Conservation (phyloP, 257 asterid species). For the Petunia secreta region DNA sequence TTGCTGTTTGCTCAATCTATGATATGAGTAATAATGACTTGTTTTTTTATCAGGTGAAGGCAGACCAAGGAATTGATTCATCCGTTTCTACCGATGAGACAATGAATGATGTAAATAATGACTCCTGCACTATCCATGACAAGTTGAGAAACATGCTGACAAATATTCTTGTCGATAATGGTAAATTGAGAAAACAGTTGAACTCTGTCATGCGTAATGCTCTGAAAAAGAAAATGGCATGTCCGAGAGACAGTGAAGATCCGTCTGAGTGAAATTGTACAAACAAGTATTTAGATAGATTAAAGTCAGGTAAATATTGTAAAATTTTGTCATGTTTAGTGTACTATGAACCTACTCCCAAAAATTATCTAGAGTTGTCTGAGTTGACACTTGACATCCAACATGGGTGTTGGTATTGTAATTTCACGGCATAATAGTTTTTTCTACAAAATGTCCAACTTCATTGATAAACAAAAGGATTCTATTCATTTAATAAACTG, state of each 20-base stretch:
- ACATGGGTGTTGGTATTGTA: conserved; percentile 42
- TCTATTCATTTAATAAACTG: background rate
- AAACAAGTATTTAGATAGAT: conserved; percentile 42
- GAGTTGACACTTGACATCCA: background rate
- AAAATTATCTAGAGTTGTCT: conserved; percentile 11
- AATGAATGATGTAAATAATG: conserved; percentile 33
- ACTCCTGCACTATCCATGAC: conserved; percentile 39
- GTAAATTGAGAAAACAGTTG: conserved; percentile 74
- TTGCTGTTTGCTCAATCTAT: conserved; percentile 6
- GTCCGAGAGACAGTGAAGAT: conserved; percentile 39
- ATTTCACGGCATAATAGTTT: conserved; percentile 23
- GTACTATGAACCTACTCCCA: background rate
- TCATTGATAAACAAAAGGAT: background rate
- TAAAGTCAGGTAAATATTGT: conserved; percentile 44
- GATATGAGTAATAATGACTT: conserved; percentile 6
- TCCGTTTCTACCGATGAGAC: conserved; percentile 40
- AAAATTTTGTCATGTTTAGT: conserved; percentile 41
- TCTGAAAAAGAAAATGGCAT: conserved; percentile 47
- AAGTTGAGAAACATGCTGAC: conserved; percentile 58
- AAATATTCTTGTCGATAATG: conserved; percentile 61
- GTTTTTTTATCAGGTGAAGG: conserved; percentile 46
- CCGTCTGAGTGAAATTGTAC: conserved; percentile 49
- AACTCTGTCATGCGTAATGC: conserved; percentile 54
- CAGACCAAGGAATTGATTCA: conserved; percentile 39
- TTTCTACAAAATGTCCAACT: background rate